Evolutionary conservation across 768 basidiomycete genomes (phyloP).

Genomic region (Cubamyces lactineus): DNA sequence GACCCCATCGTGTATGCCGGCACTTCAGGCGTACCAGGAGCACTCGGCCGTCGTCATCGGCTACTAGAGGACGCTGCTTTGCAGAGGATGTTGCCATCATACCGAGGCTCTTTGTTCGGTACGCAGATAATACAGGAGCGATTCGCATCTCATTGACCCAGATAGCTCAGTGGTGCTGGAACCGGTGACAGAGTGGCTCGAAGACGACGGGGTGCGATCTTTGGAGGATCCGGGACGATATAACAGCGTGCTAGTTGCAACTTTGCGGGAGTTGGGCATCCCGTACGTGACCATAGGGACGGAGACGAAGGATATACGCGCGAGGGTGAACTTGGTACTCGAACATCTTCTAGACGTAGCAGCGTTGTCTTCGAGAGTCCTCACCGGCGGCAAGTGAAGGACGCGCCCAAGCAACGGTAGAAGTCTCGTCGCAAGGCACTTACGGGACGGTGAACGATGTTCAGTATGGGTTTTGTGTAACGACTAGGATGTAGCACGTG

Average conservation of each 20-base stretch:
- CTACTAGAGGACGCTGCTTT: slow-evolving; percentile 46
- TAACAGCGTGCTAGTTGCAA: neutral
- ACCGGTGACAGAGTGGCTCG: slow-evolving; percentile 60
- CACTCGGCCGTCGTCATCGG: slow-evolving; percentile 39
- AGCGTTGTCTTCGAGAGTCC: neutral
- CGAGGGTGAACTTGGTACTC: slow-evolving; percentile 24
- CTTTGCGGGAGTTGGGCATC: slow-evolving; percentile 46
- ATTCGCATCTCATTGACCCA: neutral
- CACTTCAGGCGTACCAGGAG: slow-evolving; percentile 46
- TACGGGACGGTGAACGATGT: too few species aligned
- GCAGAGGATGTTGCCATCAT: slow-evolving; percentile 44
- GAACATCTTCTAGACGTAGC: neutral
- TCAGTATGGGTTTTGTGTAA: too few species aligned
- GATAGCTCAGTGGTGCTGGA: slow-evolving; percentile 46
- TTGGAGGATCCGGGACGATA: slow-evolving; percentile 48
- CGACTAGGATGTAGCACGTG: too few species aligned
- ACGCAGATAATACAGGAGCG: slow-evolving; percentile 1
- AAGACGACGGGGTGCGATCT: slow-evolving; percentile 65
- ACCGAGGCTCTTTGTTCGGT: slow-evolving; percentile 49
- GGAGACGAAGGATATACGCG: slow-evolving; percentile 44
- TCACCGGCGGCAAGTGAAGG: neutral
- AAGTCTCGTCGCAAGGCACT: too few species aligned
- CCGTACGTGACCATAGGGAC: slow-evolving; percentile 49
- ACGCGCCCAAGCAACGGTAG: neutral
- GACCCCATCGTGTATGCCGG: slow-evolving; percentile 66